Percentiles rank a stretch among this genome's conserved stretches.
These are phyloP conservation scores for Gynochthodes officinalis DNA, from an alignment of 257 asterid species.

Conservation along the genomic window DNA sequence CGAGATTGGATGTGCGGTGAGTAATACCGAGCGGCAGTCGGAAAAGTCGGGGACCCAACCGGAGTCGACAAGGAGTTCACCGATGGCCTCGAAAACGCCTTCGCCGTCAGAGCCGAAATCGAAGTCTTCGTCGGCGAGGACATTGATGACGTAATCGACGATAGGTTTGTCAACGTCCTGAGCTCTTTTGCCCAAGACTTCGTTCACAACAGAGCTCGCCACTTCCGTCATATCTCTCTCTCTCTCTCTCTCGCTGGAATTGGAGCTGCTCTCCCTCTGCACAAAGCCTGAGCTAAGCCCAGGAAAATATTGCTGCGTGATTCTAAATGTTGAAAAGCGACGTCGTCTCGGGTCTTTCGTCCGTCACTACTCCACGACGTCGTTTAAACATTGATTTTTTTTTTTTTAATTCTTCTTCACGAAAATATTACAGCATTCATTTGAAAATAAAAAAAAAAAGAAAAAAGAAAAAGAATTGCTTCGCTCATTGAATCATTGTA, in stretches of 20 bases:
- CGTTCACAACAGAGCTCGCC: slow-evolving; percentile 82
- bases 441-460: too few relatives aligned
- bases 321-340: neutral
- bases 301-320: neutral
- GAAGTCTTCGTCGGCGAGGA: slow-evolving; percentile 95
- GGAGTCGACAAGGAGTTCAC: slow-evolving; percentile 82
- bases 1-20: neutral
- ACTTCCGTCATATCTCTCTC: slow-evolving; percentile 68
- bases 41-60: slow-evolving; percentile 70
- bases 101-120: slow-evolving; percentile 96
- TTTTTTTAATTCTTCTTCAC: too few relatives aligned
- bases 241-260: neutral
- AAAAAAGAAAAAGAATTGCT: too few relatives aligned
- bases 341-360: neutral
- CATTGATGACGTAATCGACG: slow-evolving; percentile 81
- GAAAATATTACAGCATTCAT: too few relatives aligned
- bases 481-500: too few relatives aligned
- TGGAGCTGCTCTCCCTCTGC: neutral
- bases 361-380: neutral
- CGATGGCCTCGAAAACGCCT: slow-evolving; percentile 83
- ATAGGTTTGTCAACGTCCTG: slow-evolving; percentile 88
- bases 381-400: too few relatives aligned
- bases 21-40: slow-evolving; percentile 77
- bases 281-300: neutral
- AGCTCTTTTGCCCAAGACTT: slow-evolving; percentile 67